Conservation (phyloP, 306 rosid species). For the Ormosia emarginata region DNA sequence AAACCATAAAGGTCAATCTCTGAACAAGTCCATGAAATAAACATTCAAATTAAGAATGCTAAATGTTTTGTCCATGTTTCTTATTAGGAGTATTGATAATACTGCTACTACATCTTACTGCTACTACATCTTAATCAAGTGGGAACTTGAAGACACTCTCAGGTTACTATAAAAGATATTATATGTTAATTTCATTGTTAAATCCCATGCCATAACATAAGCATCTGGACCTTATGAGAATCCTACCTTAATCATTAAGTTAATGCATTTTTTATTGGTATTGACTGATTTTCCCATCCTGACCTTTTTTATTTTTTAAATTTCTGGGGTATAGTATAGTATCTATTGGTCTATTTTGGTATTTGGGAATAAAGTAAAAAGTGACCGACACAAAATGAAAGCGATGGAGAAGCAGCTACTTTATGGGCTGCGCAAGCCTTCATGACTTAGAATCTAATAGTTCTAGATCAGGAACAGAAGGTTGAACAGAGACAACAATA, state of each 20-base stretch:
- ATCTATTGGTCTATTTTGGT: slow-evolving; percentile 29
- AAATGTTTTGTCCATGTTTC: slow-evolving; percentile 28
- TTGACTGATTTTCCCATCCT: not conserved
- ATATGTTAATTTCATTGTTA: not conserved
- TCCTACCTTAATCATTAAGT: not conserved
- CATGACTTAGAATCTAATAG: slow-evolving; percentile 37
- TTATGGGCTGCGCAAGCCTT: slow-evolving; percentile 29
- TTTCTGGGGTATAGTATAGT: not conserved
- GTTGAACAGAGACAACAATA: not conserved
- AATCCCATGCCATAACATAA: not conserved
- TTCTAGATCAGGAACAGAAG: slow-evolving; percentile 33
- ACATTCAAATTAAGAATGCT: slow-evolving; percentile 21
- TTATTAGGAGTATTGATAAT: not conserved
- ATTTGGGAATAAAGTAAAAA: slow-evolving; percentile 79
- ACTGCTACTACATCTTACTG: not conserved
- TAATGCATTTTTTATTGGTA: slow-evolving; percentile 17
- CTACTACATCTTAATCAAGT: not conserved
- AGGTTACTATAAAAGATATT: slow-evolving; percentile 7
- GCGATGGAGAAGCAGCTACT: slow-evolving; percentile 42
- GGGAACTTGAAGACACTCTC: slow-evolving; percentile 6
- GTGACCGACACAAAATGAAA: slow-evolving; percentile 63
- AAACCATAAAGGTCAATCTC: slow-evolving; percentile 15
- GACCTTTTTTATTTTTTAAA: not conserved
- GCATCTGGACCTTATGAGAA: not conserved
- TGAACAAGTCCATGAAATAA: slow-evolving; percentile 10